Evolutionary conservation across 257 asterid species (phyloP), one percentile per base, ranked within the genome.

Genomic region (Solanum sitiens): DNA sequence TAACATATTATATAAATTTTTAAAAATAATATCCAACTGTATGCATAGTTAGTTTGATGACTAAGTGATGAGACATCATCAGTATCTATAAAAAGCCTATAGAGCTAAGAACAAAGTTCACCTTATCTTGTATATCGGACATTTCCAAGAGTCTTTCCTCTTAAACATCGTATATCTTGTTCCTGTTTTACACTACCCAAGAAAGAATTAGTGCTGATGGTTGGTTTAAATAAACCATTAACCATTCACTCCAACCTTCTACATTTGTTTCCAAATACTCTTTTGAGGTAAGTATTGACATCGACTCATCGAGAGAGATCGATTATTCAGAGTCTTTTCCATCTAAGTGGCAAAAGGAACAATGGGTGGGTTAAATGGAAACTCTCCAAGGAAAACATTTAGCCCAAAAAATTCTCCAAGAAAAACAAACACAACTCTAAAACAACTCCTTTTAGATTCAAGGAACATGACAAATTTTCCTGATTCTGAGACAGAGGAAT

Each of bases 381-480:
- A 12, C 86, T 82, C 86, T 50, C 86, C 86, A 50, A 82, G 86
- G 68, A 82, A 30, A 82, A 30, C 86, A 32, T 50, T 30, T 53
- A 50, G 71, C 71, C 86, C 86, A 50, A 32, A 82, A 82, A 18
- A 82, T 7, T 47, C 85, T 79, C 85, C 65, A 4, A 91, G 87
- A 71, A 94, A 86, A 88, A 92, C 91, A 65, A 23, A 92, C 9
- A 87, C 85, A 6, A 90, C 95, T 14, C 91, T 95, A n/a, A 90
- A 93, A 83, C 84, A 86, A 72, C 96, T 95, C 86, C 92, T 94
- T 72, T 94, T 87, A 93, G 98, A 95, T 86, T 91, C 94, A 37
- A 89, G 83, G 85, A 83, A 50, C 40, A 87, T 80, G 89, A 92
- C 87, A 77, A 86, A 87, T 8, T 89, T 70, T 86, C 50, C 61